These are phyloP conservation scores for Colletotrichum shisoi DNA, from an alignment of 2,329 filamentous ascomycete genomes.

Conservation along the genomic window DNA sequence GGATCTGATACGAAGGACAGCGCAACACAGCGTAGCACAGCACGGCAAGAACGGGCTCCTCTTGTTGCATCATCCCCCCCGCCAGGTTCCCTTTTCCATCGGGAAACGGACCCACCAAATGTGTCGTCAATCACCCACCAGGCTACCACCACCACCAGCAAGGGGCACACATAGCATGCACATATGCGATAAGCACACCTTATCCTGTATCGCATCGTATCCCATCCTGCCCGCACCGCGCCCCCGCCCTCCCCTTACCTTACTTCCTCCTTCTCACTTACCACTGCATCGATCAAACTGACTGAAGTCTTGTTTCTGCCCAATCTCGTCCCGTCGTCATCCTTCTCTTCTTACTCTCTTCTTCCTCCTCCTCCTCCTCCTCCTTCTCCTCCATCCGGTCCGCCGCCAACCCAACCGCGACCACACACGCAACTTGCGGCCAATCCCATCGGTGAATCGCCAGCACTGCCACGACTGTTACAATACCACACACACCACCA, in stretches of 20 bases:
- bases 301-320: constrained; percentile 23
- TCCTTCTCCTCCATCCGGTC: not conserved
- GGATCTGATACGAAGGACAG: not conserved
- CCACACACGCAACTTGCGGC: not conserved
- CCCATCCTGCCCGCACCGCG: not conserved
- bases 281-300: not conserved
- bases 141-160: not conserved
- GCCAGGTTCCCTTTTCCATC: constrained; percentile 10
- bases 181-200: constrained; percentile 17
- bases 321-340: constrained; percentile 24
- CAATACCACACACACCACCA: constrained; percentile 24
- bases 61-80: constrained; percentile 1
- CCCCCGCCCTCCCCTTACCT: not conserved
- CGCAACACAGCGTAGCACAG: no score
- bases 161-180: no score
- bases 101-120: constrained; percentile 15
- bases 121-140: constrained; percentile 27
- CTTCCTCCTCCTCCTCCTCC: no score
- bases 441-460: constrained; percentile 17
- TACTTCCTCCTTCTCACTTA: not conserved
- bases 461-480: constrained; percentile 28
- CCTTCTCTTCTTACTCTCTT: no score
- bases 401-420: constrained; percentile 16
- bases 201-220: not conserved
- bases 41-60: not conserved